A percentile compares a stretch with the other conserved stretches of the same genome.
These are phyloP conservation scores for Sporodiniella umbellata DNA, from an alignment of 371 early-diverging fungal species.

Conservation along the genomic window DNA sequence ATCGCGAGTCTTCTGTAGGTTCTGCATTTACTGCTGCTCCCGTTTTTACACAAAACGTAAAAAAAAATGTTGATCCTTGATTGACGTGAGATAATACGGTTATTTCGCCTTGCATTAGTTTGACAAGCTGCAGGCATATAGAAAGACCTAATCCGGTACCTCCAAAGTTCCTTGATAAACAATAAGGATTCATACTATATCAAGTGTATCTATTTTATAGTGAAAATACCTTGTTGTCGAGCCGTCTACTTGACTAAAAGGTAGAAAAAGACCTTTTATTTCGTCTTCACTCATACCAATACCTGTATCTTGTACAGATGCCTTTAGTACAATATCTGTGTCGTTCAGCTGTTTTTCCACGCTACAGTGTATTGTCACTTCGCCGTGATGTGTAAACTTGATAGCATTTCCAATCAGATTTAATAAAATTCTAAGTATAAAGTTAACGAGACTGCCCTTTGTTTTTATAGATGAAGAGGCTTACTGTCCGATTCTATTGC, in stretches of 20 bases:
- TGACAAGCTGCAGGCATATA: constrained; percentile 53
- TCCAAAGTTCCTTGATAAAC: constrained; percentile 39
- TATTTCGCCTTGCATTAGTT: constrained; percentile 55
- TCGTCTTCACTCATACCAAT: constrained; percentile 48
- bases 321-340: constrained; percentile 24
- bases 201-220: background rate
- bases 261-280: constrained; percentile 52
- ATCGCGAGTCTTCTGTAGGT: constrained; percentile 24
- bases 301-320: constrained; percentile 48
- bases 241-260: constrained; percentile 58
- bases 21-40: constrained; percentile 27
- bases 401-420: constrained; percentile 45
- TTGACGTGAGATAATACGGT: constrained; percentile 46
- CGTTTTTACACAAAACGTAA: constrained; percentile 38
- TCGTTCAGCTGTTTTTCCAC: constrained; percentile 11
- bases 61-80: constrained; percentile 52
- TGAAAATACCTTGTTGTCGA: constrained; percentile 53
- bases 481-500: constrained; percentile 45
- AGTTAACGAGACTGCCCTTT: background rate
- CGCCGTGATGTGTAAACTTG: constrained; percentile 57
- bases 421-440: constrained; percentile 29
- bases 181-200: background rate
- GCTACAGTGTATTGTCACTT: constrained; percentile 44
- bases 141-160: constrained; percentile 67
- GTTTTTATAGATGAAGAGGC: background rate